Evolutionary conservation across 2,329 filamentous ascomycete genomes (phyloP).

Genomic region (Pseudogymnoascus sp.): DNA sequence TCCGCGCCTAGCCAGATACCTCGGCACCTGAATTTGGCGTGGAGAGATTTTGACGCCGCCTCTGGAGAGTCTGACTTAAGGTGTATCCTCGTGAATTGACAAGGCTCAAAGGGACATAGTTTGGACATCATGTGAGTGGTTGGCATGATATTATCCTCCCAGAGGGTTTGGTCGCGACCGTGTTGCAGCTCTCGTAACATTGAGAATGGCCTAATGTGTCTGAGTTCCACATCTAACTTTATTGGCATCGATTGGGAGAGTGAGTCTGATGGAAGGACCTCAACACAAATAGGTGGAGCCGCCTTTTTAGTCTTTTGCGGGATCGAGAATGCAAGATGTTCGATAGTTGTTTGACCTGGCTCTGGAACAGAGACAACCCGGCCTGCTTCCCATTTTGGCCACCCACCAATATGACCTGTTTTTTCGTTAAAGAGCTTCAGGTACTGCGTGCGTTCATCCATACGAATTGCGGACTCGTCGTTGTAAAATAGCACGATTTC

Average conservation of each 20-base stretch:
- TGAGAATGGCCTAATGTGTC: background rate
- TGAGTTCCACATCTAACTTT: background rate
- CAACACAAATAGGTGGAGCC: background rate
- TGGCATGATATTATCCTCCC: constrained; percentile 5
- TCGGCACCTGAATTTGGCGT: constrained; percentile 2
- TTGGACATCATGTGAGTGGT: background rate
- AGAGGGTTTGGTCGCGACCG: background rate
- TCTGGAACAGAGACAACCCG: background rate
- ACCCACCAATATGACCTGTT: background rate
- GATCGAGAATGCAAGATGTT: background rate
- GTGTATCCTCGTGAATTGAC: background rate
- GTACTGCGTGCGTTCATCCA: constrained; percentile 3
- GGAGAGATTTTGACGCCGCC: background rate
- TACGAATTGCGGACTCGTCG: background rate
- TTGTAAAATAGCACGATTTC: constrained; percentile 12
- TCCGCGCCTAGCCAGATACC: constrained; percentile 3
- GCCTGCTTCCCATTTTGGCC: constrained; percentile 6
- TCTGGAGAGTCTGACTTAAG: background rate
- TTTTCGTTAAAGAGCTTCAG: background rate
- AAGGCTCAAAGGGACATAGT: constrained; percentile 1
- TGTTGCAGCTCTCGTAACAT: constrained; percentile 8
- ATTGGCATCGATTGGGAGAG: background rate
- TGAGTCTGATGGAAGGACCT: constrained; percentile 2
- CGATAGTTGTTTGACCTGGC: background rate
- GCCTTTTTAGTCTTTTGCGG: background rate